Evolutionary conservation across 306 rosid species (phyloP).

Genomic region (Gillenia trifoliata): DNA sequence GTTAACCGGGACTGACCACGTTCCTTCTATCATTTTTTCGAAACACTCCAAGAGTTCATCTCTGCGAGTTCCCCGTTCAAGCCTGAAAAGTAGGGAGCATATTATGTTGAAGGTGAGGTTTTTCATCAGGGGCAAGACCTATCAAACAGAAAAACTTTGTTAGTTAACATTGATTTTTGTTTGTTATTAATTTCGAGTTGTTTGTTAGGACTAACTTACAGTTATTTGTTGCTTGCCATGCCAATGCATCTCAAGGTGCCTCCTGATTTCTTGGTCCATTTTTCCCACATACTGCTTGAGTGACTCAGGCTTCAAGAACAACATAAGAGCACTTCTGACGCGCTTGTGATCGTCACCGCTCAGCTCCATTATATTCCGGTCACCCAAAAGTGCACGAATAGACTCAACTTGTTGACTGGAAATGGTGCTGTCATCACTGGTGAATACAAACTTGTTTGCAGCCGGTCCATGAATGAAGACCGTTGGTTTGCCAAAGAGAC

Average conservation of each 20-base stretch:
- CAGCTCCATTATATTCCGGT: conserved; percentile 43
- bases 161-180: not conserved
- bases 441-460: conserved; percentile 63
- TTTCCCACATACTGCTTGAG: conserved; percentile 54
- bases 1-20: conserved; percentile 65
- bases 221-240: conserved; percentile 47
- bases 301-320: conserved; percentile 75
- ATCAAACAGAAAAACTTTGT: not conserved
- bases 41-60: conserved; percentile 36
- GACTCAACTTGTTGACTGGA: conserved; percentile 49
- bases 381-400: conserved; percentile 45
- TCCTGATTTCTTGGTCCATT: conserved; percentile 55
- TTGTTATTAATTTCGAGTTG: not conserved
- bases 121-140: conserved; percentile 76
- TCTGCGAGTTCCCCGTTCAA: conserved; percentile 54
- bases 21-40: conserved; percentile 45
- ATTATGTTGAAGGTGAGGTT: conserved; percentile 70
- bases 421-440: conserved; percentile 4
- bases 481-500: conserved; percentile 67
- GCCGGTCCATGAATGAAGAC: conserved; percentile 63
- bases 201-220: too few species aligned
- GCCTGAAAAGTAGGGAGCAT: conserved; percentile 57
- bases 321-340: conserved; percentile 52
- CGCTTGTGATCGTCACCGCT: conserved; percentile 58
- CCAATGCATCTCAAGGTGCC: conserved; percentile 66